These are phyloP conservation scores for Ananas comosus DNA, from an alignment of 176 grass and related monocot species.

Conservation along the genomic window DNA sequence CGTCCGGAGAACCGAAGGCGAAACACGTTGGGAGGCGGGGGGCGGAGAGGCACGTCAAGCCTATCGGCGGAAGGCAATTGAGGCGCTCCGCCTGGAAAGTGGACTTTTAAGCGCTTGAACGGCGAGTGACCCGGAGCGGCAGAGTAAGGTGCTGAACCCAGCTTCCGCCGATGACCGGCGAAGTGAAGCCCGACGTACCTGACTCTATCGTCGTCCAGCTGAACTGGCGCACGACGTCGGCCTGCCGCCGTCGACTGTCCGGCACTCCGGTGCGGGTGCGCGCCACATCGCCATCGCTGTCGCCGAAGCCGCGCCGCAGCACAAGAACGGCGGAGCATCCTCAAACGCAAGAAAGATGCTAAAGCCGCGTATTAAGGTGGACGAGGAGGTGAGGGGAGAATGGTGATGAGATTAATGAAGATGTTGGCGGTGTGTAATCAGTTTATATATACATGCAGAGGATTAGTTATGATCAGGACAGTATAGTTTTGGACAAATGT, in stretches of 20 bases:
- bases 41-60: slow-evolving; percentile 54
- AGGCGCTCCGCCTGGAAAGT: slow-evolving; percentile 73
- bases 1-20: slow-evolving; percentile 79
- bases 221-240: slow-evolving; percentile 22
- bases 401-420: neutral
- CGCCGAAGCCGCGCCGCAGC: slow-evolving; percentile 24
- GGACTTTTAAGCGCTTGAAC: slow-evolving; percentile 61
- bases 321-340: slow-evolving; percentile 49
- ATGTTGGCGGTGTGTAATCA: slow-evolving; percentile 2
- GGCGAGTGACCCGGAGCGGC: slow-evolving; percentile 27
- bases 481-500: neutral
- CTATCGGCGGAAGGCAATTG: slow-evolving; percentile 54
- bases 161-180: slow-evolving; percentile 57
- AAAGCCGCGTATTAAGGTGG: neutral
- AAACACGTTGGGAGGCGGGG: slow-evolving; percentile 47
- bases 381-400: slow-evolving; percentile 15
- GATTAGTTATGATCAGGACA: neutral
- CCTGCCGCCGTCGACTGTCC: neutral
- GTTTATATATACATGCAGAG: slow-evolving; percentile 17
- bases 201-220: slow-evolving; percentile 64
- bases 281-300: slow-evolving; percentile 42
- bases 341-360: neutral
- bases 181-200: slow-evolving; percentile 46
- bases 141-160: slow-evolving; percentile 78
- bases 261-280: slow-evolving; percentile 16